Evolutionary conservation across 441 rosid species (phyloP), one percentile per base, ranked within the genome.

Genomic region (Pelargonium myrrhifolium): DNA sequence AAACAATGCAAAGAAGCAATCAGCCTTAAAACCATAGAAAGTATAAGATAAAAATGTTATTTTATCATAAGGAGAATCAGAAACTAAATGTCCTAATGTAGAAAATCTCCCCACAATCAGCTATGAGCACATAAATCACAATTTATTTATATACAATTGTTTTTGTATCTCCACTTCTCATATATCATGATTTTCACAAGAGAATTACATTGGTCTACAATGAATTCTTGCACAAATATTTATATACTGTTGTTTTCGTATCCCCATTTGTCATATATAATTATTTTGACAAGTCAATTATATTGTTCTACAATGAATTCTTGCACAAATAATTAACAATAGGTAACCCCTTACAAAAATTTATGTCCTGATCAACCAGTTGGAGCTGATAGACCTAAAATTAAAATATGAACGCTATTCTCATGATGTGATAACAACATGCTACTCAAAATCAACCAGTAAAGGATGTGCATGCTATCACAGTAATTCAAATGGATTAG

Each of bases 1-100:
- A 71, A 77, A 59, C 60, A 81, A 55, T n/a, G 22, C 14, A 71
- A 60, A 61, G 4, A 66, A 56, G 2, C 61, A 56, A 56, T 17
- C 18, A 55, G 20, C 2, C 20, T 4, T 55, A 15, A 55, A n/a
- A 53, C 12, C 51, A 10, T 2, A 43, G 10, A 43, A 14, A 43
- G 15, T 6, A 20, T 11, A 58, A 39, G 55, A 58, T 20, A 11
- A 15, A 17, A 18, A 15, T 4, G 1, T 21, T 4, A 15, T 12
- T 8, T 11, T n/a, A 53, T 15, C 51, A 43, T 43, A 9, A 9
- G 28, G 28, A 1, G 28, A 24, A 24, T 24, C 49, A 9, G 49
- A 43, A 7, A 7, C 9, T 43, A 43, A 43, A 43, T 43, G 12
- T 11, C 14, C n/a, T 9, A 9, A 43, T 10, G 51, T 9, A 14